phyloP scores from a whole-genome alignment of 2,329 filamentous ascomycete species.

The Colletotrichum paranaense region DNA sequence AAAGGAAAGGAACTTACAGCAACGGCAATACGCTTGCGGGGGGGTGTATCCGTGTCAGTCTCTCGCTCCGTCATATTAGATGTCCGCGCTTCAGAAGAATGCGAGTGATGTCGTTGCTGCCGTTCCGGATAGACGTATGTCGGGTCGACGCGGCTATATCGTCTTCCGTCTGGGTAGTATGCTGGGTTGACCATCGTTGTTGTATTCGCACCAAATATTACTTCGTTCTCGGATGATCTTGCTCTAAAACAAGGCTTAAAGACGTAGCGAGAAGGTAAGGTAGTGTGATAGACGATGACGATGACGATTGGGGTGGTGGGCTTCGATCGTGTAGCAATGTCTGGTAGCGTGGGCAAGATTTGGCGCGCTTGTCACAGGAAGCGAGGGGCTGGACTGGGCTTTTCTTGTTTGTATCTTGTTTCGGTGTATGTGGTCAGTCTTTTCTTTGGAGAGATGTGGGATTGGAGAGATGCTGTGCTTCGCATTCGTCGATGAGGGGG shows the following conservation, averaged over 20 bases:
- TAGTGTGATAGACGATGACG: background rate
- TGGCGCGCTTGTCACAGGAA: conserved; percentile 29
- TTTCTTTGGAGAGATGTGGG: background rate
- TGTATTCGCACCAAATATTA: background rate
- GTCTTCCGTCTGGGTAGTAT: conserved; percentile 52
- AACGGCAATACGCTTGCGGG: conserved; percentile 69
- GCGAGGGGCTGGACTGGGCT: conserved; percentile 18
- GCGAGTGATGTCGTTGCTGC: conserved; percentile 46
- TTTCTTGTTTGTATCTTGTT: background rate
- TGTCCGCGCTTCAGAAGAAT: conserved; percentile 49
- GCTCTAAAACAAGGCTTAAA: background rate
- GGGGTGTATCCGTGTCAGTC: conserved; percentile 55
- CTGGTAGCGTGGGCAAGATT: background rate
- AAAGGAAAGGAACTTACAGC: conserved; percentile 57
- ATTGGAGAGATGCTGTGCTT: background rate
- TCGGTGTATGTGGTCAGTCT: background rate
- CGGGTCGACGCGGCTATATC: conserved; percentile 53
- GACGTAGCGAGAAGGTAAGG: background rate
- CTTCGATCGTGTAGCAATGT: too few relatives aligned
- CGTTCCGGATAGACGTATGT: conserved; percentile 51
- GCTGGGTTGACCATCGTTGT: conserved; percentile 54
- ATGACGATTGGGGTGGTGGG: background rate
- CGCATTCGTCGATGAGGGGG: background rate
- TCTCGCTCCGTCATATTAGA: conserved; percentile 54
- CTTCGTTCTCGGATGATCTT: background rate